Evolutionary conservation across 768 basidiomycete genomes (phyloP).

Genomic region (Crepidotus variabilis): DNA sequence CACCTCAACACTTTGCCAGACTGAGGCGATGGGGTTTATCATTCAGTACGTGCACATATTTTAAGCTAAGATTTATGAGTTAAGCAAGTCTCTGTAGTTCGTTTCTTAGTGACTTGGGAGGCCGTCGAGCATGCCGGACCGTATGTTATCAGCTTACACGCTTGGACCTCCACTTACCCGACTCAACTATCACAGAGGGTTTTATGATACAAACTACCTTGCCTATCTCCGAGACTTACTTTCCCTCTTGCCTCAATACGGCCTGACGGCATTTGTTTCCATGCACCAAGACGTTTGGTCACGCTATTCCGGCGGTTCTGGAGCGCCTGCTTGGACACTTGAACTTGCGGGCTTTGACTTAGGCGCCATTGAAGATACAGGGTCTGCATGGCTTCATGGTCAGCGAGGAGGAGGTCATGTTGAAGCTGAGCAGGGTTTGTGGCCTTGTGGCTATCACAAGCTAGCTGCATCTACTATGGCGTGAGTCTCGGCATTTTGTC

Average conservation of each 20-base stretch:
- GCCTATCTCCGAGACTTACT: slow-evolving; percentile 71
- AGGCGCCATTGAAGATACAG: slow-evolving; percentile 70
- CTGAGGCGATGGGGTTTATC: slow-evolving; percentile 85
- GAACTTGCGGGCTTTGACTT: slow-evolving; percentile 85
- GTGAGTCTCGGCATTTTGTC: slow-evolving; percentile 37
- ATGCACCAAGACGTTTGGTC: slow-evolving; percentile 98
- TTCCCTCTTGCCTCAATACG: slow-evolving; percentile 66
- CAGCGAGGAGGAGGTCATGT: slow-evolving; percentile 72
- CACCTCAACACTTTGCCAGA: slow-evolving; percentile 77
- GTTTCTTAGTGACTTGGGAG: slow-evolving; percentile 96
- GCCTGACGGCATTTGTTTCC: slow-evolving; percentile 69
- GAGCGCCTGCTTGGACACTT: slow-evolving; percentile 95
- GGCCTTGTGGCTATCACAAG: slow-evolving; percentile 95
- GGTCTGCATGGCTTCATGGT: slow-evolving; percentile 85
- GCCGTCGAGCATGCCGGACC: slow-evolving; percentile 91
- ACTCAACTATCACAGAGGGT: slow-evolving; percentile 59
- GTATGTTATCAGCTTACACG: slow-evolving; percentile 63
- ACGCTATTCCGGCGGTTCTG: slow-evolving; percentile 90
- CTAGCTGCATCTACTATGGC: slow-evolving; percentile 92
- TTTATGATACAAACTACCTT: slow-evolving; percentile 83
- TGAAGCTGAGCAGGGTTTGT: slow-evolving; percentile 77
- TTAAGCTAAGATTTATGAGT: neutral
- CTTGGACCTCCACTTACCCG: no score
- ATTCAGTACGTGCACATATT: slow-evolving; percentile 54
- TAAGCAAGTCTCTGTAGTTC: slow-evolving; percentile 42